Conservation (phyloP, 345 rosid genomes). For the Euclidium syriacum region DNA sequence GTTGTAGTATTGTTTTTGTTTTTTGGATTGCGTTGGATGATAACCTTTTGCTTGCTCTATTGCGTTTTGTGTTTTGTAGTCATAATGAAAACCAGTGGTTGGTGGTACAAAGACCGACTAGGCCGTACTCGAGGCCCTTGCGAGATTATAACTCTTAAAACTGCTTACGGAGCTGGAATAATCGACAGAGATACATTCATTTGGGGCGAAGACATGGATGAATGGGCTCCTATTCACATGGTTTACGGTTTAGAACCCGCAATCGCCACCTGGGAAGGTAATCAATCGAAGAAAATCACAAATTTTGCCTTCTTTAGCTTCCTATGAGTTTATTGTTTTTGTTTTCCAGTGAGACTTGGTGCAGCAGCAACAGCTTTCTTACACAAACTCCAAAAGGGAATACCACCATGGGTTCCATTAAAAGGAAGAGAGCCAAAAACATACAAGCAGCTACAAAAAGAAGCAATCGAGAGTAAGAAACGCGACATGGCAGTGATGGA, state of each 20-base stretch:
- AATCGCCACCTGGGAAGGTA: slow-evolving; percentile 97
- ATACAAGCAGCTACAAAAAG: slow-evolving; percentile 73
- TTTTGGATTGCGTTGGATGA: neutral
- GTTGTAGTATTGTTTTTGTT: neutral
- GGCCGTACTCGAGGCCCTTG: slow-evolving; percentile 90
- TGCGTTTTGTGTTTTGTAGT: slow-evolving; percentile 35
- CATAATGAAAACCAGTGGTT: slow-evolving; percentile 81
- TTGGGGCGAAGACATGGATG: slow-evolving; percentile 95
- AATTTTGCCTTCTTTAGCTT: neutral
- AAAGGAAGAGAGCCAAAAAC: slow-evolving; percentile 76
- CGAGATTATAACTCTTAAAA: slow-evolving; percentile 79
- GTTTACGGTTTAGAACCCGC: slow-evolving; percentile 87
- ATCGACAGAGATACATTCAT: slow-evolving; percentile 89
- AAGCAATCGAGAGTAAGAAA: slow-evolving; percentile 74
- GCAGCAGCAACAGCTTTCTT: slow-evolving; percentile 81
- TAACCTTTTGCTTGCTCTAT: neutral
- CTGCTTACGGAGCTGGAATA: slow-evolving; percentile 89
- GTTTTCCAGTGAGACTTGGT: slow-evolving; percentile 70
- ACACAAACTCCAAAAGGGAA: slow-evolving; percentile 85
- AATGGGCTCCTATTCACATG: slow-evolving; percentile 97
- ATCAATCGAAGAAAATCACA: neutral
- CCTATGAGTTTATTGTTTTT: neutral
- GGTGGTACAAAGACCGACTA: slow-evolving; percentile 85
- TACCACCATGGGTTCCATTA: slow-evolving; percentile 81
- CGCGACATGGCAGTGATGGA: slow-evolving; percentile 80